Evolutionary conservation across 1,284 basidiomycete genomes (phyloP).

Genomic region (Ganoderma lucidum): DNA sequence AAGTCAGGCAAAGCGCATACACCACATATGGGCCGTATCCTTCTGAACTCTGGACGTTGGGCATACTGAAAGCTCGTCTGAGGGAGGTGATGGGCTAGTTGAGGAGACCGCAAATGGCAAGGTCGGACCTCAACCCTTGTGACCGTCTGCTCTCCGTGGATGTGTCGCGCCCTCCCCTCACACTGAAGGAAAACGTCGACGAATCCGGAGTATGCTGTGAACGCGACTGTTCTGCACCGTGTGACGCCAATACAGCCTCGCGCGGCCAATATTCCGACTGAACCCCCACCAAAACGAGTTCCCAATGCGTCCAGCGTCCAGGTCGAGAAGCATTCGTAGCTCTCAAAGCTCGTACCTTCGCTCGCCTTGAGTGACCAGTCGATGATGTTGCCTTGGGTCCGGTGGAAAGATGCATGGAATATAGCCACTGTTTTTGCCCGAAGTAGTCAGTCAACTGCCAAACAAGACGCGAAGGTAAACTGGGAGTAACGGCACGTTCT

Average conservation of each 20-base stretch:
- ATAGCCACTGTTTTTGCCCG: conserved; percentile 64
- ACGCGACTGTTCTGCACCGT: not conserved
- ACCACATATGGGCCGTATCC: not conserved
- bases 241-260: not conserved
- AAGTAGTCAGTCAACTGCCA: not conserved
- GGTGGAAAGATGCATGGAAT: conserved; percentile 85
- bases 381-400: conserved; percentile 77
- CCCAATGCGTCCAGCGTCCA: not conserved
- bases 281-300: not conserved
- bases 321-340: not conserved
- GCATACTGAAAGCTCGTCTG: not conserved
- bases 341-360: conserved; percentile 55
- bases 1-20: not conserved
- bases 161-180: not conserved
- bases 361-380: conserved; percentile 77
- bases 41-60: not conserved
- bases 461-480: not conserved
- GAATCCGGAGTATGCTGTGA: not conserved
- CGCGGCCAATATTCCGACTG: not conserved
- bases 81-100: not conserved
- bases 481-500: not conserved
- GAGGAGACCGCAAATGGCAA: not conserved
- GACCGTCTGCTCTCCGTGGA: not conserved
- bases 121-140: not conserved
- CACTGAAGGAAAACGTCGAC: not conserved